phyloP scores from a whole-genome alignment of 495 filamentous ascomycete genomes.

The Chaetomidium leptoderma region DNA sequence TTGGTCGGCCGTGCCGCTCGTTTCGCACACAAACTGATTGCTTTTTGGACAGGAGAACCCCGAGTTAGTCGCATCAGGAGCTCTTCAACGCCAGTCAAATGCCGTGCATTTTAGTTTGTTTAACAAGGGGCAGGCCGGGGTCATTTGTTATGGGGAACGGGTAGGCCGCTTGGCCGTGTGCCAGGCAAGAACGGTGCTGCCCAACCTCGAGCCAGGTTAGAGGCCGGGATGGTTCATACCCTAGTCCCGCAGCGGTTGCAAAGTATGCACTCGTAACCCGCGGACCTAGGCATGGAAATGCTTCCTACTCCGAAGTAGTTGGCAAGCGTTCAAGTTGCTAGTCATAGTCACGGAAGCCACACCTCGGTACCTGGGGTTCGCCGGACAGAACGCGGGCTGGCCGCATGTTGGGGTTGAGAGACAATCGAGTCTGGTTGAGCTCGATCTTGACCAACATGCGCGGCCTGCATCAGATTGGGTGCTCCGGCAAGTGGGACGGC shows the following conservation, averaged over 20 bases:
- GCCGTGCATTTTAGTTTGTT: not conserved
- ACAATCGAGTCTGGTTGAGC: not conserved
- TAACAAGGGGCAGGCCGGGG: not conserved
- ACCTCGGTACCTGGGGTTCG: not conserved
- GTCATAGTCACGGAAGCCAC: not conserved
- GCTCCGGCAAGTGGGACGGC: not conserved
- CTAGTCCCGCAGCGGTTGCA: constrained; percentile 11
- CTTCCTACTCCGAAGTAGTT: not conserved
- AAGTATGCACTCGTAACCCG: constrained; percentile 6
- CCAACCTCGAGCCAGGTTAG: constrained; percentile 12
- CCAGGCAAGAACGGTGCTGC: constrained; percentile 14
- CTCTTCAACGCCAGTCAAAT: constrained; percentile 5
- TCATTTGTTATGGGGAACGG: constrained; percentile 14
- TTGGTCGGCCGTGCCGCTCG: constrained; percentile 1
- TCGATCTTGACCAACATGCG: not conserved
- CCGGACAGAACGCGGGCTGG: not conserved
- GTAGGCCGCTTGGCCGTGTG: constrained; percentile 9
- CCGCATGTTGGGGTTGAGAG: not conserved
- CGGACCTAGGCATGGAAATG: not conserved
- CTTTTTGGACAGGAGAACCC: not conserved
- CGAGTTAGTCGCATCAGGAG: not conserved
- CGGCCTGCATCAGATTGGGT: not conserved
- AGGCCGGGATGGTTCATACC: constrained; percentile 1
- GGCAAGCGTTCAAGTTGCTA: constrained; percentile 2
- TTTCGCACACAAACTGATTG: not conserved